phyloP scores from a whole-genome alignment of 179 eudicot genomes.

The Beta corolliflora region DNA sequence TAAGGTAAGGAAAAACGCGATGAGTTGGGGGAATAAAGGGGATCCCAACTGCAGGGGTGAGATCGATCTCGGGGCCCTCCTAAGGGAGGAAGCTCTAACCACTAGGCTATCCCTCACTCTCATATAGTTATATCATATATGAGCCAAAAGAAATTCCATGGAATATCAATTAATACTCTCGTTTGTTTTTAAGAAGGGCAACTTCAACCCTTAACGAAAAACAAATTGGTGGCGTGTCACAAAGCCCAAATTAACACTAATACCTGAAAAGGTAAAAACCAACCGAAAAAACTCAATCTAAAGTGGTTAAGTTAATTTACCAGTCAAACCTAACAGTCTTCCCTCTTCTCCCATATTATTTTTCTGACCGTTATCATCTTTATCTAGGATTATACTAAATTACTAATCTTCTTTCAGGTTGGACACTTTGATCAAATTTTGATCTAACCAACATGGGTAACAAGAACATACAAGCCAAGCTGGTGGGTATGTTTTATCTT shows the following conservation, averaged over 20 bases:
- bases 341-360: neutral
- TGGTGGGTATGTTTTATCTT: conserved; percentile 61
- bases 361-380: neutral
- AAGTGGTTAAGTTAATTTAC: conserved; percentile 15
- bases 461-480: conserved; percentile 71
- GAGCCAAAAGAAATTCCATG: no score
- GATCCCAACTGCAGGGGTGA: no score
- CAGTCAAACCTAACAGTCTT: conserved; percentile 42
- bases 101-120: no score
- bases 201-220: neutral
- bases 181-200: no score
- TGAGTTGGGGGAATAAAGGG: no score
- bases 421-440: neutral
- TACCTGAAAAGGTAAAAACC: neutral
- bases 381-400: neutral
- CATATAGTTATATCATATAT: no score
- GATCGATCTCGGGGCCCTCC: no score
- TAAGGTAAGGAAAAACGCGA: no score
- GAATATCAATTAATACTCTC: no score
- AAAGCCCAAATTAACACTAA: neutral
- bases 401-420: neutral
- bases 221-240: neutral
- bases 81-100: no score
- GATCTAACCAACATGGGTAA: conserved; percentile 37
- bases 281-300: neutral